Base-by-base conservation (phyloP, 1,284 basidiomycete species). In the Moniliophthora roreri region DNA sequence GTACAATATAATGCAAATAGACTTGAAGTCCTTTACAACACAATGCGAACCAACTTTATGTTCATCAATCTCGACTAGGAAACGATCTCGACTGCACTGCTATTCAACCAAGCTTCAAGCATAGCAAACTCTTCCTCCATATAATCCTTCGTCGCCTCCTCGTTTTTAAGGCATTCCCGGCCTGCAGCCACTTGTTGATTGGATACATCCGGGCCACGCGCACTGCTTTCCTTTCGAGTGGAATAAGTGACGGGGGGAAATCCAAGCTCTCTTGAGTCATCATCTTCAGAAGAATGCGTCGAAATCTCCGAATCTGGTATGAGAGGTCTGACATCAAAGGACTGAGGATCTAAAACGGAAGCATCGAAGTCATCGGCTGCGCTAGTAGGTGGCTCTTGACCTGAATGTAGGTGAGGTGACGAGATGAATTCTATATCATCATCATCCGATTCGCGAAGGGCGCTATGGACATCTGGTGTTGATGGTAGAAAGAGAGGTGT, bases 101-200 rank as follows among this genome's bases (percentile, higher is more conserved):
- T 77, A 24, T 72, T 65, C 61, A 80, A 62, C 75, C 76, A 79
- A 45, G 69, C 72, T 52, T 79, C 76, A 32, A 79, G 62, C 53
- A 73, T 73, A 11, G 69, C 73, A 51, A 78, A 73, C 36, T 72
- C 67, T 26, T 77, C 68, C 38, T 67, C 62, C 16, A 63, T 61
- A 7, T 62, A 56, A 24, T 51, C 57, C 16, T 50, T 48, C 53
- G 13, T 49, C 13, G 4, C 37, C 26, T 40, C 41, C 38, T 44
- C 18, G 35, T 24, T 20, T 41, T 38, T n/a, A n/a, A n/a, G n/a
- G n/a, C n/a, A n/a, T n/a, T n/a, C n/a, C n/a, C n/a, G n/a, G n/a
- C n/a, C n/a, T n/a, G n/a, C n/a, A n/a, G n/a, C n/a, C n/a, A n/a
- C n/a, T n/a, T n/a, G n/a, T n/a, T n/a, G n/a, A n/a, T n/a, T n/a